Evolutionary conservation across 768 basidiomycete genomes (phyloP).

Genomic region (Naganishia vaughanmartiniae): DNA sequence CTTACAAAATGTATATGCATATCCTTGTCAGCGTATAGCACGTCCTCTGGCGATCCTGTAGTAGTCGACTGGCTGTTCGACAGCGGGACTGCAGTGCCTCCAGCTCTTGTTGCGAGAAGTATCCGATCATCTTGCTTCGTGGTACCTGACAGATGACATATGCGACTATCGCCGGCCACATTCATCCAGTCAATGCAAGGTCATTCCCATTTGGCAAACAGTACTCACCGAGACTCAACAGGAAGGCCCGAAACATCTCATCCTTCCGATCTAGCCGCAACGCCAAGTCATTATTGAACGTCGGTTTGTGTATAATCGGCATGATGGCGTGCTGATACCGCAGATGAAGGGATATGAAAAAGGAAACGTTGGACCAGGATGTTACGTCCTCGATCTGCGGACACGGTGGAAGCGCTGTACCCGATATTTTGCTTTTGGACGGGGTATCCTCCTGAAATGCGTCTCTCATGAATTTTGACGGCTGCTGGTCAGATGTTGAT

Average conservation of each 20-base stretch:
- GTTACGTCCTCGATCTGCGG: conserved; percentile 32
- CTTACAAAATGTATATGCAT: conserved; percentile 19
- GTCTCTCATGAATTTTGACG: neutral
- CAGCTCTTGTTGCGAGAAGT: conserved; percentile 26
- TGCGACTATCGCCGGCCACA: neutral
- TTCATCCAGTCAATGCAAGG: neutral
- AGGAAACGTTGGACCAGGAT: conserved; percentile 34
- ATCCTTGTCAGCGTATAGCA: conserved; percentile 1
- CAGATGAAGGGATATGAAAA: conserved; percentile 40
- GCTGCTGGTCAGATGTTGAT: neutral
- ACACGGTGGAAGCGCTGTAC: neutral
- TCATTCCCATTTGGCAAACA: neutral
- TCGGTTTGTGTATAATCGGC: conserved; percentile 43
- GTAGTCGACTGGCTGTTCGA: conserved; percentile 18
- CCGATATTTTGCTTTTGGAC: neutral
- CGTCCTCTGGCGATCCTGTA: conserved; percentile 21
- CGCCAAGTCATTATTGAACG: conserved; percentile 37
- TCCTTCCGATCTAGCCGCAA: conserved; percentile 37
- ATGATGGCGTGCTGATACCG: conserved; percentile 38
- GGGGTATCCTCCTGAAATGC: neutral
- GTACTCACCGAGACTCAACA: conserved; percentile 28
- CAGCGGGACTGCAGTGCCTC: conserved; percentile 22
- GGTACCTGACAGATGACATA: conserved; percentile 27
- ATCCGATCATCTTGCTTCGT: conserved; percentile 26
- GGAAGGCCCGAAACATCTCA: conserved; percentile 34